phyloP scores from a whole-genome alignment of 1,139 yeast genomes.

The Groenewaldozyma sp. region DNA sequence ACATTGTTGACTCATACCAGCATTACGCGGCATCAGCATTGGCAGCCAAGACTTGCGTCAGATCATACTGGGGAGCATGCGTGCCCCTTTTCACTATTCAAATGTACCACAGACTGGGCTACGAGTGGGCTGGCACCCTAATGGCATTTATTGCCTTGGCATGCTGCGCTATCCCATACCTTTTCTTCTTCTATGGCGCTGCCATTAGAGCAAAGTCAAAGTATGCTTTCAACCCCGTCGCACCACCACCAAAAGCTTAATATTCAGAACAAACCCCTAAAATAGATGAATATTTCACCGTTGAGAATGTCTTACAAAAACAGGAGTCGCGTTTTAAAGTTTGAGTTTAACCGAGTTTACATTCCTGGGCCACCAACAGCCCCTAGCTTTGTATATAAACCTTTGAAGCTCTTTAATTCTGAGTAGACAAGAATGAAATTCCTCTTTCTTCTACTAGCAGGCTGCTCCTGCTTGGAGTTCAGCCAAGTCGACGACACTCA shows the following conservation, averaged over 20 bases:
- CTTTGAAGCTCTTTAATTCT: too few species aligned
- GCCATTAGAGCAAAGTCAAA: slow-evolving; percentile 52
- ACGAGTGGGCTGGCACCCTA: slow-evolving; percentile 70
- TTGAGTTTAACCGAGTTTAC: too few species aligned
- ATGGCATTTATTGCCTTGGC: slow-evolving; percentile 55
- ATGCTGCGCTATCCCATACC: slow-evolving; percentile 59
- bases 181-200: slow-evolving; percentile 58
- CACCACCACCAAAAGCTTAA: too few species aligned
- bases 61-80: slow-evolving; percentile 32
- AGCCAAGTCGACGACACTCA: background rate
- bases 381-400: too few species aligned
- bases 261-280: too few species aligned
- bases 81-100: slow-evolving; percentile 33
- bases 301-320: too few species aligned
- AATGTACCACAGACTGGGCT: slow-evolving; percentile 62
- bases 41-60: slow-evolving; percentile 67
- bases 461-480: background rate
- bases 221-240: slow-evolving; percentile 38
- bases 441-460: background rate
- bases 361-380: too few species aligned
- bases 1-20: slow-evolving; percentile 63
- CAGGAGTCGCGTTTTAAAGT: too few species aligned
- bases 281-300: too few species aligned
- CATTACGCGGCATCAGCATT: slow-evolving; percentile 76
- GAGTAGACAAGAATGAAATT: background rate